Conservation (phyloP, 192 early-diverging fungal species). For the Phlyctochytrium arcticum region DNA sequence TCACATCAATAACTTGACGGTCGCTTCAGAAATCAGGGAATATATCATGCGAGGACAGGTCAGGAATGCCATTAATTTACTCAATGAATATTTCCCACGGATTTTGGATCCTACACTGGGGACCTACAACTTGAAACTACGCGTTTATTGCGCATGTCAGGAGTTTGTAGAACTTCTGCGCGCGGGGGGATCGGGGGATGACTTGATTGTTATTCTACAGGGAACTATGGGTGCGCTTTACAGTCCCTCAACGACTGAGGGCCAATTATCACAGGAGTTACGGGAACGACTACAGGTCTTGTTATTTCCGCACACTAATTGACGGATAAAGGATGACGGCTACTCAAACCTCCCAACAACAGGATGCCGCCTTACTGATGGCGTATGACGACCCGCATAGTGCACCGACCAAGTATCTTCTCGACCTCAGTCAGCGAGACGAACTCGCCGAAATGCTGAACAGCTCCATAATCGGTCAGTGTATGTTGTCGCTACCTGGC, state of each 20-base stretch:
- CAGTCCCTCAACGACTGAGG: background rate
- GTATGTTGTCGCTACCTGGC: background rate
- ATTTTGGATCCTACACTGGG: background rate
- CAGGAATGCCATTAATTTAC: background rate
- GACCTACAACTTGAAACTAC: background rate
- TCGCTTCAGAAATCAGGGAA: background rate
- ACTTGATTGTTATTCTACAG: background rate
- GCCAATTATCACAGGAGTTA: background rate
- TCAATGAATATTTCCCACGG: background rate
- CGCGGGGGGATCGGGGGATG: background rate
- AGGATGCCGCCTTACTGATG: background rate
- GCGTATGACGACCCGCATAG: background rate
- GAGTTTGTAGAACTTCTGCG: background rate
- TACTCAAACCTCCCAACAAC: too few species aligned
- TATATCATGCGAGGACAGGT: background rate
- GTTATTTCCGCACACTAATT: too few species aligned
- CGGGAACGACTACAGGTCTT: background rate
- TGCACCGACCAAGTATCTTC: background rate
- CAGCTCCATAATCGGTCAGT: background rate
- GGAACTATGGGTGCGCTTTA: background rate
- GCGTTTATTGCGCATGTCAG: background rate
- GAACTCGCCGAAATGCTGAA: background rate
- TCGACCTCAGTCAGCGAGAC: background rate
- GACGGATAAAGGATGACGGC: too few species aligned
- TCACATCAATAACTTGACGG: background rate